Conservation (phyloP, 371 early-diverging fungal species). For the Mortierella sp. region DNA sequence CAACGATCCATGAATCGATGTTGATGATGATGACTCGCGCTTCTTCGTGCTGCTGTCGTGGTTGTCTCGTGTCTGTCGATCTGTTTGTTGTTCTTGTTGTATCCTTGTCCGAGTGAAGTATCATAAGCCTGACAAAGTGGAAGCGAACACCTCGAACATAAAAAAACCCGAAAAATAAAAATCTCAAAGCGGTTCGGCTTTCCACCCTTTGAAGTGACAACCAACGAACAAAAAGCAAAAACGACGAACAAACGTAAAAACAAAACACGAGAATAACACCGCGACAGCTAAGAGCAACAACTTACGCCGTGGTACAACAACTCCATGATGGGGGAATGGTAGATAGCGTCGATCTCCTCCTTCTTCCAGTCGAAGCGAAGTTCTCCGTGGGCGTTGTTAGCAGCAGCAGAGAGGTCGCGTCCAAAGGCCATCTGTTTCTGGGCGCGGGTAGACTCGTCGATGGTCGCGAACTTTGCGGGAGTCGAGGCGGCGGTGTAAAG, state of each 20-base stretch:
- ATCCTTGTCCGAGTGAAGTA: constrained; percentile 1
- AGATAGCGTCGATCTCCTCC: constrained; percentile 83
- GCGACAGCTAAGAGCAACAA: background rate
- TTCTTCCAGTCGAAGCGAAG: constrained; percentile 82
- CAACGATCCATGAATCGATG: background rate
- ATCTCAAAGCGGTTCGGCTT: constrained; percentile 43
- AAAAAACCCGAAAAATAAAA: constrained; percentile 5
- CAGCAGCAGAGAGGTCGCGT: constrained; percentile 68
- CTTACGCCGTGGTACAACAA: constrained; percentile 83
- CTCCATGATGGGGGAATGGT: constrained; percentile 87
- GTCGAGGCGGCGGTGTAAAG: constrained; percentile 63
- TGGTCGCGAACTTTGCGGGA: constrained; percentile 68
- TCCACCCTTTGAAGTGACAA: constrained; percentile 55
- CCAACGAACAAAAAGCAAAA: background rate
- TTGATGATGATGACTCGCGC: background rate
- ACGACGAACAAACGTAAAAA: background rate
- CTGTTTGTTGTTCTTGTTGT: background rate
- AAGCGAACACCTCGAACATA: background rate
- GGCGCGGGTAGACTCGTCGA: constrained; percentile 56
- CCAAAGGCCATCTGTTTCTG: constrained; percentile 52
- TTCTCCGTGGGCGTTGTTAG: constrained; percentile 69
- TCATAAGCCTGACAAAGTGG: background rate
- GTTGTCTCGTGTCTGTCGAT: background rate
- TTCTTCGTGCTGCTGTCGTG: background rate
- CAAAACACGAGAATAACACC: background rate